Base-by-base conservation (phyloP, 129 eudicot species). In the Helichrysum umbraculigerum region DNA sequence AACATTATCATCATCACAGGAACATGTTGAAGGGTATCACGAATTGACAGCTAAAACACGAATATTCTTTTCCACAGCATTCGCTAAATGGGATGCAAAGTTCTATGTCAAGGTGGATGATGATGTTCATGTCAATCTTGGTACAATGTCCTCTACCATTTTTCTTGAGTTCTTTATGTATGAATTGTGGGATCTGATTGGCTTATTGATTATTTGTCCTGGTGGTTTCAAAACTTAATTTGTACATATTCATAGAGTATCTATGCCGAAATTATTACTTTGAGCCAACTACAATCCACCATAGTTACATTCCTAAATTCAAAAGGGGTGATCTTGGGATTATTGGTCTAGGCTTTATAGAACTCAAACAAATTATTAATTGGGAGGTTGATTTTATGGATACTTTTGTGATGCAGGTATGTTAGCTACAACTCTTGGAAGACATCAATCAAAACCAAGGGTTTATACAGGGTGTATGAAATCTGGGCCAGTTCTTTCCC, bases 401-500 rank as follows among this genome's bases (percentile, higher is more conserved):
- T 12, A 11, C 20, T 50, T 41, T 58, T 70, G 29, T 50, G 74
- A 32, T 56, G 35, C 17, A 90, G 96, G 96, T 70, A 79, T 80
- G 79, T 81, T 90, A 54, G 92, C 96, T 47, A 78, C 92, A 76
- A 90, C 92, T 83, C 96, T 90, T 71, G 88, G 90, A 52, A 86
- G 90, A 17, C 86, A 87, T 75, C 85, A 91, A 61, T 83, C 89
- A 74, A 90, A 90, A 78, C 89, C 90, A 2, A 80, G 96, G 76
- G 84, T 90, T 15, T 90, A 90, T 70, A 78, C 89, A 47, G 96
- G 96, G 37, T 90, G 96, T 64, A 90, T 90, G 96, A 90, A 90
- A 90, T 90, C 96, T 33, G 96, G 96, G 79, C 96, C 96, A 6
- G 96, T 90, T 81, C 96, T 90, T 58, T 75, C 96, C 39, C 89